Percentiles rank a stretch among this genome's conserved stretches.
Evolutionary conservation across 306 rosid genomes (phyloP).

Genomic region (Astragalus glycyphyllos): DNA sequence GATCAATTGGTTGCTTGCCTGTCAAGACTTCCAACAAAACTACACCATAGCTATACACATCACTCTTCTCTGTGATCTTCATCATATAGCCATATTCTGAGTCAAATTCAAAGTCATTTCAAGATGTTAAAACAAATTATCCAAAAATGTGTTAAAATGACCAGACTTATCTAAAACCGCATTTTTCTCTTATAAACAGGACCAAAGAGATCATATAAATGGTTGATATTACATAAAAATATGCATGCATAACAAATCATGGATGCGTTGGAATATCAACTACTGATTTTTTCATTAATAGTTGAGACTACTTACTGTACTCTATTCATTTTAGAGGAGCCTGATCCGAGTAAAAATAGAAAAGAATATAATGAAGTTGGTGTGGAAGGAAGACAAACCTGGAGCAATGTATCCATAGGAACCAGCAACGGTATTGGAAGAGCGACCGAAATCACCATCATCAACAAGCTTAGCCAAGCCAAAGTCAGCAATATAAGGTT

Average conservation of each 20-base stretch:
- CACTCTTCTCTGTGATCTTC: constrained; percentile 75
- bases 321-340: no score
- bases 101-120: constrained; percentile 33
- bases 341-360: background rate
- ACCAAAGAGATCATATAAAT: no score
- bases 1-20: constrained; percentile 97
- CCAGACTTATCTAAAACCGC: no score
- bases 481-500: constrained; percentile 93
- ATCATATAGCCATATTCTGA: constrained; percentile 93
- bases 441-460: constrained; percentile 75
- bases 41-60: constrained; percentile 62
- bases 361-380: constrained; percentile 19
- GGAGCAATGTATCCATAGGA: constrained; percentile 99
- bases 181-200: no score
- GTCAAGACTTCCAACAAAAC: constrained; percentile 45
- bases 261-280: no score
- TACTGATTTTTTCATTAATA: no score
- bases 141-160: no score
- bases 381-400: constrained; percentile 54
- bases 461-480: constrained; percentile 95
- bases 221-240: no score
- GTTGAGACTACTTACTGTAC: no score
- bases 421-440: constrained; percentile 93
- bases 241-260: no score
- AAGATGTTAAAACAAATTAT: constrained; percentile 17